phyloP scores from a whole-genome alignment of 2,329 filamentous ascomycete species.

The Fusarium zealandicum region DNA sequence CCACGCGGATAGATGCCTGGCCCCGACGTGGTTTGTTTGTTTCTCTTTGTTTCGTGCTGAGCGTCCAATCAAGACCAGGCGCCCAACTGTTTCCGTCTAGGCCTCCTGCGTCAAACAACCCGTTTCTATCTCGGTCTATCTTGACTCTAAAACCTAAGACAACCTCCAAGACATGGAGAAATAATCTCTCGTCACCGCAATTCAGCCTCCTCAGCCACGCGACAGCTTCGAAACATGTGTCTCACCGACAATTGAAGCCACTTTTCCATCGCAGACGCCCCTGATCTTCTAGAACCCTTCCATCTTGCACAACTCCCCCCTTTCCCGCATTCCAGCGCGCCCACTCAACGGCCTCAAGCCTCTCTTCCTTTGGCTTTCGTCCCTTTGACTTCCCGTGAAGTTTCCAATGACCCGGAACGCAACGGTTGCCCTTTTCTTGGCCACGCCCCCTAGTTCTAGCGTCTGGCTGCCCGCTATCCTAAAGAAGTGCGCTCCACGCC shows the following conservation, averaged over 20 bases:
- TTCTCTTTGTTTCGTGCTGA: not conserved
- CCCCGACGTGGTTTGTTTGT: not conserved
- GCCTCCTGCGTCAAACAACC: not conserved
- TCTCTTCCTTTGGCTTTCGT: slow-evolving; percentile 21
- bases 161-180: not conserved
- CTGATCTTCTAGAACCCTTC: slow-evolving; percentile 16
- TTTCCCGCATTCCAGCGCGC: slow-evolving; percentile 31
- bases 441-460: slow-evolving; percentile 19
- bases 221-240: no score
- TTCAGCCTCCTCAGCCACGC: not conserved
- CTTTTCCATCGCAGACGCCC: not conserved
- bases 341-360: slow-evolving; percentile 16
- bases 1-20: not conserved
- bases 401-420: slow-evolving; percentile 12
- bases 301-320: not conserved
- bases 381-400: slow-evolving; percentile 15
- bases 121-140: no score
- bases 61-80: not conserved
- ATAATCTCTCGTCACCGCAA: no score
- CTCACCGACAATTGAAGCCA: slow-evolving; percentile 20
- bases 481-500: not conserved
- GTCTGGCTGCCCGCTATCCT: not conserved
- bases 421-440: slow-evolving; percentile 9
- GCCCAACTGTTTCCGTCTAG: not conserved
- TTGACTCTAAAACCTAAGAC: no score